A percentile compares a stretch with the other conserved stretches of the same genome.
Conservation (phyloP, 2,329 filamentous ascomycete genomes). For the Calonectria honghensis region DNA sequence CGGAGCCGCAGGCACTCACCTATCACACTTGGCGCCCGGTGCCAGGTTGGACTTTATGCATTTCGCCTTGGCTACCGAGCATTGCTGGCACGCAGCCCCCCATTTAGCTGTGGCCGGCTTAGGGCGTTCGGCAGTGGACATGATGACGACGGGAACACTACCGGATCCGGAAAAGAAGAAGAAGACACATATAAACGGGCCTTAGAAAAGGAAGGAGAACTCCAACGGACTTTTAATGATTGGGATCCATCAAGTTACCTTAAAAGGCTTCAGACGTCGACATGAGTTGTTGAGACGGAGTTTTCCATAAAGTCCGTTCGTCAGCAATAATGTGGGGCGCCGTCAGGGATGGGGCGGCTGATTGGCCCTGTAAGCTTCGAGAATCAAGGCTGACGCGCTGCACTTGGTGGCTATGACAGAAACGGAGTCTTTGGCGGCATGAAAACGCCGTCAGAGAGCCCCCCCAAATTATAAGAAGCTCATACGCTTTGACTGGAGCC, state of each 20-base stretch:
- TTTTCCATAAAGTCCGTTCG: slow-evolving; percentile 46
- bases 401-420: slow-evolving; percentile 6
- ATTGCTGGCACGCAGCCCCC: slow-evolving; percentile 70
- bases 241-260: slow-evolving; percentile 30
- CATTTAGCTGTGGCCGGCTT: slow-evolving; percentile 65
- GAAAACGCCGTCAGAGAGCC: slow-evolving; percentile 42
- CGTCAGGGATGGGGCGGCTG: background rate
- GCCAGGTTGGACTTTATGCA: slow-evolving; percentile 65
- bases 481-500: background rate
- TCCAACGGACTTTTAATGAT: slow-evolving; percentile 53
- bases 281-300: slow-evolving; percentile 34
- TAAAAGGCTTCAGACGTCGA: slow-evolving; percentile 27
- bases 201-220: slow-evolving; percentile 42
- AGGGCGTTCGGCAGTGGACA: slow-evolving; percentile 49
- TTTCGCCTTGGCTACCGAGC: slow-evolving; percentile 70
- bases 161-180: slow-evolving; percentile 32
- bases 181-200: slow-evolving; percentile 35
- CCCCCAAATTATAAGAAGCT: slow-evolving; percentile 12
- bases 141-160: slow-evolving; percentile 33
- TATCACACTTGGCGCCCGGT: slow-evolving; percentile 66
- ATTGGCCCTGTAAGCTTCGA: slow-evolving; percentile 41
- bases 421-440: slow-evolving; percentile 36
- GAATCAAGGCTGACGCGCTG: slow-evolving; percentile 31
- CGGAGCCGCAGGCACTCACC: slow-evolving; percentile 54
- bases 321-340: slow-evolving; percentile 17